Base-by-base conservation (phyloP, 1,284 basidiomycete species). In the Ustilago esculenta region DNA sequence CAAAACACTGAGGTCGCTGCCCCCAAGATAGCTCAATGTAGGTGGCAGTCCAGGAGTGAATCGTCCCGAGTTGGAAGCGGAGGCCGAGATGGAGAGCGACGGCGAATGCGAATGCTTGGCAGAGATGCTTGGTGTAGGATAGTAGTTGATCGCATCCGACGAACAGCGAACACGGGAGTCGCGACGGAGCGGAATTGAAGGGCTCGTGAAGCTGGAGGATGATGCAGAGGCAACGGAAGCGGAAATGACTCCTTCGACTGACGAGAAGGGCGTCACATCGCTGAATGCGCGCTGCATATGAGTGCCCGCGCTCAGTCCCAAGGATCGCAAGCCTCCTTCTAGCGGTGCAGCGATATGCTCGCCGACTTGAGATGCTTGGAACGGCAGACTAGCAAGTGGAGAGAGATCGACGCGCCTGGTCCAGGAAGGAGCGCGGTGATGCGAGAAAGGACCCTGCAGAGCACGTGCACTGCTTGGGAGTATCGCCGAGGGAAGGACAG, bases 391-490 rank as follows among this genome's bases (percentile, higher is more conserved):
- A 17, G 37, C 39, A 11, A 55, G 23, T n/a, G 52, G 59, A 24
- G 48, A 42, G 30, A 55, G 34, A 24, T 59, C 61, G 5, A 45
- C 20, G 18, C 61, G 55, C 34, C 61, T 39, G 6, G 71, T 71
- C 71, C 71, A 73, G 32, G 61, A 67, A 11, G 71, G 71, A 12
- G 52, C 61, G 18, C 71, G 67, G 27, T 73, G 71, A 23, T 73
- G 71, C 24, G 71, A 61, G 27, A 72, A 73, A 15, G 67, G 71
- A 18, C 68, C 64, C 33, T 59, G 54, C 23, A 71, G 47, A 15
- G 50, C 48, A 25, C 37, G 42, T 17, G 44, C 50, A 14, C 49
- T 46, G 14, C 42, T 42, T 12, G 41, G 43, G n/a, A 50, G 41
- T 40, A 55, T 40, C 1, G 45, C 35, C 12, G 58, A 42, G 17